Base-by-base conservation (phyloP, 768 basidiomycete species). In the Mycena amicta region DNA sequence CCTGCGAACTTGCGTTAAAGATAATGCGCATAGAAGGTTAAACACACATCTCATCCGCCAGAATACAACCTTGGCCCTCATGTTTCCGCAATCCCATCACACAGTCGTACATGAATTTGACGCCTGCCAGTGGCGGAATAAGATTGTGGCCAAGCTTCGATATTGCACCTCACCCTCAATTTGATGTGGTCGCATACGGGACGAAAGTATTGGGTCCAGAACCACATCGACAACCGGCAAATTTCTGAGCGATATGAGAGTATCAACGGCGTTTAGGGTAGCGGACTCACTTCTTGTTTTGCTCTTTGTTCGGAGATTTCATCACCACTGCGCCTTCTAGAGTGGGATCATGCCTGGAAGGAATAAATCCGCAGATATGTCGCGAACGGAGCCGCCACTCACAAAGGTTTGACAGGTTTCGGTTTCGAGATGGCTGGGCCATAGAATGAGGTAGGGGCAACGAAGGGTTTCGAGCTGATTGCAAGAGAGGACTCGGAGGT, bases 11-110 rank as follows among this genome's bases (percentile, higher is more conserved):
- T n/a, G n/a, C n/a, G n/a, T n/a, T 30, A 50, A 54, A 57, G 59
- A 66, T 20, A 69, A 57, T 53, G 33, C 39, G 59, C 22, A 49
- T 22, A 49, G 47, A 52, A 72, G 30, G 8, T 23, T 8, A 30
- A 40, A 57, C 30, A 15, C 61, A 93, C 94, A 97, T 96, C 67
- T 98, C 97, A 72, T 99, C 97, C 2, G 96, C 97, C 30, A 99
- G 82, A 63, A 99, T 97, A 66, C 93, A 95, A 1, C 96, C 96
- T 68, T 92, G 86, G 1, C 93, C 91, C 71, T 95, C 93, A 60
- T 93, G 92, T 70, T 87, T 90, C 53, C 92, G 82, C 67, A 97
- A 76, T 11, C 95, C 95, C 94, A 98, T 98, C 18, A 95, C 90
- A 67, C 89, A 93, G 68, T 95, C 93, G 68, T 99, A 99, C 77